Evolutionary conservation across 2,329 filamentous ascomycete species (phyloP).

Genomic region (Coniochaeta sp.): DNA sequence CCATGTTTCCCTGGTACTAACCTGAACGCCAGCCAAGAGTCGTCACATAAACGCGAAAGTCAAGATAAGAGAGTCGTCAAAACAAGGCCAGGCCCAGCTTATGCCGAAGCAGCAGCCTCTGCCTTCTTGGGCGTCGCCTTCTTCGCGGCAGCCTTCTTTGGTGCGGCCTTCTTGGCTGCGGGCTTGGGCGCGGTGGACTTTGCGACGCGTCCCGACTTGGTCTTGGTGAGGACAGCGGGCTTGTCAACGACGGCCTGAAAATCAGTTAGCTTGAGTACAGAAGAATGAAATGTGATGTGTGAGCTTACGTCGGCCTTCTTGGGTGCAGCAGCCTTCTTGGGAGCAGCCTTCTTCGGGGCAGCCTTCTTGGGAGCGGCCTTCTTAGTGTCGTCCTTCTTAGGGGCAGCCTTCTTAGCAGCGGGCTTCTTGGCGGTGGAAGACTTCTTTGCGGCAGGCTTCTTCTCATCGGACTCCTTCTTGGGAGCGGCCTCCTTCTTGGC

Average conservation of each 20-base stretch:
- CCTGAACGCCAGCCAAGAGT: constrained; percentile 8
- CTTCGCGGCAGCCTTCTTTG: constrained; percentile 41
- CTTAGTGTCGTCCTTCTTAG: constrained; percentile 23
- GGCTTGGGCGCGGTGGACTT: constrained; percentile 55
- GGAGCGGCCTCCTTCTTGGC: constrained; percentile 22
- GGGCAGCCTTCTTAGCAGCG: constrained; percentile 28
- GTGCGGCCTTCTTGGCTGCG: constrained; percentile 37
- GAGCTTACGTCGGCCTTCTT: constrained; percentile 35
- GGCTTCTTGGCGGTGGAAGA: constrained; percentile 53
- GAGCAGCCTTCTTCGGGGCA: constrained; percentile 20
- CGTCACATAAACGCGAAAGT: constrained; percentile 11
- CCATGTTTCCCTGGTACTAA: not conserved
- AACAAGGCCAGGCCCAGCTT: constrained; percentile 12
- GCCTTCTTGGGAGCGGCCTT: constrained; percentile 23
- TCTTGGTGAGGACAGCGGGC: constrained; percentile 66
- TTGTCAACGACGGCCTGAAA: constrained; percentile 61
- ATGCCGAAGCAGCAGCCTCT: constrained; percentile 14
- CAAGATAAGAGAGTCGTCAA: constrained; percentile 26
- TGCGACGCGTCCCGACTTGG: constrained; percentile 78
- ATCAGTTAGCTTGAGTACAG: constrained; percentile 5
- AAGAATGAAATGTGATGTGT: not conserved
- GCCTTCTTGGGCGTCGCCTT: constrained; percentile 36
- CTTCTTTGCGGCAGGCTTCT: constrained; percentile 24
- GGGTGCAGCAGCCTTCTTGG: constrained; percentile 15
- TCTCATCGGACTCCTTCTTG: constrained; percentile 20